These are phyloP conservation scores for Vitis rotundifolia DNA, from an alignment of 164 flowering plant species.

Conservation along the genomic window DNA sequence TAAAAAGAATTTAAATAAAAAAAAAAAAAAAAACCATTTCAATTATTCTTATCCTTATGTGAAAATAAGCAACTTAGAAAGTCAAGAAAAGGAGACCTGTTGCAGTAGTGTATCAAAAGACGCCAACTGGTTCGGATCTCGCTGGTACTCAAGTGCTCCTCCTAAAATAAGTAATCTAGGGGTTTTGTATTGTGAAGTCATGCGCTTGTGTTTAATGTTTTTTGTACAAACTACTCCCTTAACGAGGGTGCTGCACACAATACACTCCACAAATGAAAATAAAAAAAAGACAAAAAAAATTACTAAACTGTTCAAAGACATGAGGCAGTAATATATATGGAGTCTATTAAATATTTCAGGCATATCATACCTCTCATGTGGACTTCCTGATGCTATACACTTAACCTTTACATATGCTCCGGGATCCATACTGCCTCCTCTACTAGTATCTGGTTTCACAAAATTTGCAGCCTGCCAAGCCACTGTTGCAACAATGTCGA, in stretches of 20 bases:
- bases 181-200: slow-evolving; percentile 91
- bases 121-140: slow-evolving; percentile 74
- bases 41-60: neutral
- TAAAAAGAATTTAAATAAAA: slow-evolving; percentile 1
- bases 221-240: slow-evolving; percentile 97
- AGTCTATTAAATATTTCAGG: too few relatives aligned
- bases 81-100: slow-evolving; percentile 56
- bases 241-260: slow-evolving; percentile 59
- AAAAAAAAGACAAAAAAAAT: neutral
- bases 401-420: slow-evolving; percentile 90
- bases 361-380: slow-evolving; percentile 63
- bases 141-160: slow-evolving; percentile 92
- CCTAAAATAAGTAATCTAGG: slow-evolving; percentile 85
- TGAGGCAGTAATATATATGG: too few relatives aligned
- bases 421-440: slow-evolving; percentile 98
- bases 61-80: neutral
- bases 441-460: slow-evolving; percentile 88
- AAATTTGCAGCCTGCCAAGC: slow-evolving; percentile 97
- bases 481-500: slow-evolving; percentile 65
- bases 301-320: too few relatives aligned
- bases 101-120: slow-evolving; percentile 85
- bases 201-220: slow-evolving; percentile 96
- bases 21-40: neutral
- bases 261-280: neutral
- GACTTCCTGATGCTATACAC: slow-evolving; percentile 79